Conservation (phyloP, 306 rosid genomes). For the Amphicarpaea edgeworthii region DNA sequence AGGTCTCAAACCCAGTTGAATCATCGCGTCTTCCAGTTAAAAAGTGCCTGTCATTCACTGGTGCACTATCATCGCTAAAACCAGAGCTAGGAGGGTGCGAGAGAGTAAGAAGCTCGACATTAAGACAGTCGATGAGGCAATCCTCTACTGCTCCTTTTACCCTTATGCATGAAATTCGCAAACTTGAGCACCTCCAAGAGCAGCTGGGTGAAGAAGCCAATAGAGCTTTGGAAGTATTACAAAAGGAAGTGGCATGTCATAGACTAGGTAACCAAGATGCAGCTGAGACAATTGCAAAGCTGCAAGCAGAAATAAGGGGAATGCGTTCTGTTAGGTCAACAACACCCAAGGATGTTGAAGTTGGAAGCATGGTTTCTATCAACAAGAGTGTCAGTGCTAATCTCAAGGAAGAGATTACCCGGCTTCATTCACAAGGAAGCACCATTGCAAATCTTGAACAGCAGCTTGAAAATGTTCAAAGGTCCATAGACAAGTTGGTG, state of each 20-base stretch:
- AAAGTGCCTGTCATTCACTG: slow-evolving; percentile 89
- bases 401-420: slow-evolving; percentile 95
- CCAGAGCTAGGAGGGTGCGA: slow-evolving; percentile 61
- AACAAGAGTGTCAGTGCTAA: slow-evolving; percentile 94
- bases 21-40: slow-evolving; percentile 71
- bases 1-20: slow-evolving; percentile 69
- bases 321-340: slow-evolving; percentile 74
- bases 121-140: slow-evolving; percentile 95
- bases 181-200: slow-evolving; percentile 98
- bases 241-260: slow-evolving; percentile 99
- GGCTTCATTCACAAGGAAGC: slow-evolving; percentile 99
- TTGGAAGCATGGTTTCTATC: slow-evolving; percentile 73
- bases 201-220: slow-evolving; percentile 99
- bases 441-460: slow-evolving; percentile 96
- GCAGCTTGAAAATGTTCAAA: slow-evolving; percentile 98
- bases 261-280: slow-evolving; percentile 99
- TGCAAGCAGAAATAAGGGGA: slow-evolving; percentile 94
- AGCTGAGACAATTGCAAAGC: slow-evolving; percentile 97
- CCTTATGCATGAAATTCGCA: slow-evolving; percentile 98
- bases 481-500: slow-evolving; percentile 96
- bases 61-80: slow-evolving; percentile 64
- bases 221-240: slow-evolving; percentile 92
- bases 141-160: slow-evolving; percentile 97
- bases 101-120: slow-evolving; percentile 62
- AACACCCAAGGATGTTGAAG: slow-evolving; percentile 71